phyloP scores from a whole-genome alignment of 257 asterid species.

The Solanum gandarillasii region DNA sequence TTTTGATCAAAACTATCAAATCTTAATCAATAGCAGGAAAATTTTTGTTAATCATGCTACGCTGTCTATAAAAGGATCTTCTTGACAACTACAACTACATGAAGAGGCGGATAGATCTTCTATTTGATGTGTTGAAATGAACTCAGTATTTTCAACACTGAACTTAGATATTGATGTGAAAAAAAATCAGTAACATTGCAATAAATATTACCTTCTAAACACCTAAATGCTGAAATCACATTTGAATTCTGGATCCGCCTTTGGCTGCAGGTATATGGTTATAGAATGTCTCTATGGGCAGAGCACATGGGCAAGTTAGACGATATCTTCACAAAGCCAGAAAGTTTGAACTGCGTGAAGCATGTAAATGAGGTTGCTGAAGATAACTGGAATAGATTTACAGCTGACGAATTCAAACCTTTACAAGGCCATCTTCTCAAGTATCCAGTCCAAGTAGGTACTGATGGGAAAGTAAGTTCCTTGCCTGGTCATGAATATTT shows the following conservation, averaged over 20 bases:
- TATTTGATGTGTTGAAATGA: background rate
- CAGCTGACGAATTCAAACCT: slow-evolving; percentile 30
- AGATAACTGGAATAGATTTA: slow-evolving; percentile 55
- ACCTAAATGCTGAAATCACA: background rate
- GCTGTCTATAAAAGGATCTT: background rate
- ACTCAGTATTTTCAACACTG: background rate
- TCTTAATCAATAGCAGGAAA: background rate
- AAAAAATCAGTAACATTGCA: background rate
- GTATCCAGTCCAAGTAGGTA: slow-evolving; percentile 40
- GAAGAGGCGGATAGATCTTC: background rate
- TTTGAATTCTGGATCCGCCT: background rate
- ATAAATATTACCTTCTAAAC: background rate
- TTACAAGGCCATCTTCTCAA: slow-evolving; percentile 69
- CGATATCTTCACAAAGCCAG: slow-evolving; percentile 36
- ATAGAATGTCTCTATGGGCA: slow-evolving; percentile 82
- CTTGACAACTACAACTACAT: background rate
- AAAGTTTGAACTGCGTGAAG: slow-evolving; percentile 35
- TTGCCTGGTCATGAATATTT: slow-evolving; percentile 52
- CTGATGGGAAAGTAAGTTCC: slow-evolving; percentile 43
- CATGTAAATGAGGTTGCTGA: slow-evolving; percentile 47
- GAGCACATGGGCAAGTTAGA: slow-evolving; percentile 50
- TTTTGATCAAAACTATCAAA: background rate
- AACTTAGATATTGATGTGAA: background rate
- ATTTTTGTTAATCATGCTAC: background rate
- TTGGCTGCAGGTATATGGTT: slow-evolving; percentile 52